Percentiles rank a stretch among this genome's conserved stretches.
Evolutionary conservation across 2,329 filamentous ascomycete genomes (phyloP).

Genomic region (Phialocephala sp.): DNA sequence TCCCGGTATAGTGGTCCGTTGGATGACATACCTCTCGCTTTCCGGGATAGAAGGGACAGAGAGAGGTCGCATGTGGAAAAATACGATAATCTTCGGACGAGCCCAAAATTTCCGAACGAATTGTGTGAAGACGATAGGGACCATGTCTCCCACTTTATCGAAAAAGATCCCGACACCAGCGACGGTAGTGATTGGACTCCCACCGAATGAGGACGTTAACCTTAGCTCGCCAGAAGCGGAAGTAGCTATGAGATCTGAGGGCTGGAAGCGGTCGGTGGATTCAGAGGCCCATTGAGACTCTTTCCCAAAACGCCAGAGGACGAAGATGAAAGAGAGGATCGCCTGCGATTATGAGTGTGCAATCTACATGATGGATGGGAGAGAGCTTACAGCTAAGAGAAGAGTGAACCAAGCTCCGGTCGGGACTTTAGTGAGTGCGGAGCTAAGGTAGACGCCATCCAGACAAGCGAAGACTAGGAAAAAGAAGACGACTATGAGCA

Average conservation of each 20-base stretch:
- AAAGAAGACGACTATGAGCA: conserved; percentile 63
- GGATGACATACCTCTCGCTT: conserved; percentile 54
- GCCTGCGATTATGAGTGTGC: conserved; percentile 34
- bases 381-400: conserved; percentile 54
- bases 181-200: conserved; percentile 51
- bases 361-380: neutral
- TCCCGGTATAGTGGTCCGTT: conserved; percentile 53
- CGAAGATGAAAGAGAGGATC: conserved; percentile 67
- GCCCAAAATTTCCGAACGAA: conserved; percentile 75
- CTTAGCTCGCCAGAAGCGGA: conserved; percentile 45
- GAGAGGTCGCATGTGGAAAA: conserved; percentile 74
- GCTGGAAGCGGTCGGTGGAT: conserved; percentile 61
- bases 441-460: conserved; percentile 73
- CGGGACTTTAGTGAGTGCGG: conserved; percentile 74
- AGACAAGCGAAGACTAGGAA: conserved; percentile 69
- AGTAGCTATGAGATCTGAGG: conserved; percentile 49
- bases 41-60: conserved; percentile 60
- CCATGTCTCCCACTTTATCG: conserved; percentile 72
- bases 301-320: conserved; percentile 81
- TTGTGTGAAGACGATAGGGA: conserved; percentile 72
- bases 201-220: conserved; percentile 48
- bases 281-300: conserved; percentile 78
- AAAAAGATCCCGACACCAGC: conserved; percentile 75
- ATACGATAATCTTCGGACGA: conserved; percentile 70
- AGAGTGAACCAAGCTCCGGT: conserved; percentile 81